Conservation (phyloP, 2,329 filamentous ascomycete species). For the Aspergillus alliaceus region DNA sequence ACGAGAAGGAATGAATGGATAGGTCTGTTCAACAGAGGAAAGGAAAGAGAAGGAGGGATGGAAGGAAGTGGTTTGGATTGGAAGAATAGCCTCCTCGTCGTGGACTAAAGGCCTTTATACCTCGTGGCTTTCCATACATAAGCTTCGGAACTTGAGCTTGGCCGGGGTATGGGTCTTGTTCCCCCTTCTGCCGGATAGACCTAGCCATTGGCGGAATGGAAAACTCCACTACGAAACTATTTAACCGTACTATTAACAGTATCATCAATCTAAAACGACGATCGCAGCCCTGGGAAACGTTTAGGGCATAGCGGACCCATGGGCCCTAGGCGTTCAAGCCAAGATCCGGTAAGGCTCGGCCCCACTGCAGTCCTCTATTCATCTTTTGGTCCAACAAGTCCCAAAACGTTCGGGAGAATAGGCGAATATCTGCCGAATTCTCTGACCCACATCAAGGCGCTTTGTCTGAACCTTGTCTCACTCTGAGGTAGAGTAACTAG, state of each 20-base stretch:
- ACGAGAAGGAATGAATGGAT: neutral
- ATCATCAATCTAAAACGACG: neutral
- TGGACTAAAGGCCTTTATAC: neutral
- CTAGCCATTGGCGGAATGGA: neutral
- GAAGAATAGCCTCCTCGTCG: neutral
- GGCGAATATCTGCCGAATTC: neutral
- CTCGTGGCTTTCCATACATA: neutral
- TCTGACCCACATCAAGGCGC: neutral
- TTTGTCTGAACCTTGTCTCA: conserved; percentile 1
- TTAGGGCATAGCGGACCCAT: neutral
- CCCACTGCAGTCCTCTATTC: neutral
- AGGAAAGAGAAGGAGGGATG: conserved; percentile 11
- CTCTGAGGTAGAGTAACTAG: neutral
- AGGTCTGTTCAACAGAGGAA: conserved; percentile 24
- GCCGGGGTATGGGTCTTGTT: neutral
- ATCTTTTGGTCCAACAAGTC: neutral
- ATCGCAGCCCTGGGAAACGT: neutral
- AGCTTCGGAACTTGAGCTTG: conserved; percentile 3
- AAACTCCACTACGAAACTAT: neutral
- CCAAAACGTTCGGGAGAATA: neutral
- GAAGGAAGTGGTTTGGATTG: conserved; percentile 1
- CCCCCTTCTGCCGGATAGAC: neutral
- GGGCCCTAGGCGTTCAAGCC: neutral
- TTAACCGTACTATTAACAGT: neutral
- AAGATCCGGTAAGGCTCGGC: conserved; percentile 1